Evolutionary conservation across 768 basidiomycete genomes (phyloP).

Genomic region (Kwoniella mangroviensis): DNA sequence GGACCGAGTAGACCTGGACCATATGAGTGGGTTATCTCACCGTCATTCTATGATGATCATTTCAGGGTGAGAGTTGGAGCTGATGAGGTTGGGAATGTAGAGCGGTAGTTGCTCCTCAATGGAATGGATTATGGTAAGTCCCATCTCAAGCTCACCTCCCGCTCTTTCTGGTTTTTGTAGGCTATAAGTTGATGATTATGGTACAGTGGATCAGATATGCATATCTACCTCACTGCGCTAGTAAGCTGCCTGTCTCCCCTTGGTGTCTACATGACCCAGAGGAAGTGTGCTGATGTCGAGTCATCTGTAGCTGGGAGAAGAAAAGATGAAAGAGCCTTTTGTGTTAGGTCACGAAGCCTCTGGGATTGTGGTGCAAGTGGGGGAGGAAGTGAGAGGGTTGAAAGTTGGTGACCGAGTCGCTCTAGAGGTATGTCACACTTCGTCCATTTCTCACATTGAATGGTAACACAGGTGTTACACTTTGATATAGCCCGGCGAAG

Average conservation of each 20-base stretch:
- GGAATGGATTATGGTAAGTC: slow-evolving; percentile 20
- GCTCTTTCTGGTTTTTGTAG: too few species aligned
- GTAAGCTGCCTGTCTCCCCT: slow-evolving; percentile 1
- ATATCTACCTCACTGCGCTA: slow-evolving; percentile 21
- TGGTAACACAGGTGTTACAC: too few species aligned
- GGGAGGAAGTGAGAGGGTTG: slow-evolving; percentile 58
- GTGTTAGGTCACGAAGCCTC: slow-evolving; percentile 33
- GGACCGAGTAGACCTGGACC: slow-evolving; percentile 12
- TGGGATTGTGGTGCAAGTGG: slow-evolving; percentile 31
- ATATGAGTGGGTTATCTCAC: slow-evolving; percentile 6
- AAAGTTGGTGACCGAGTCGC: slow-evolving; percentile 86
- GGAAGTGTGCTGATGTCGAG: neutral
- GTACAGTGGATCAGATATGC: slow-evolving; percentile 40
- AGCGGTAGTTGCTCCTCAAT: slow-evolving; percentile 8
- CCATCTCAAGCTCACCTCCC: too few species aligned
- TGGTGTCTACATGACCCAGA: neutral
- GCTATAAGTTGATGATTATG: too few species aligned
- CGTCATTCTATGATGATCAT: neutral
- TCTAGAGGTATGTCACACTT: slow-evolving; percentile 79
- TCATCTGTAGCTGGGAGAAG: slow-evolving; percentile 19
- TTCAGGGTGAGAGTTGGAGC: neutral
- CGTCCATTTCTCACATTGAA: slow-evolving; percentile 69
- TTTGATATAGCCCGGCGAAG: slow-evolving; percentile 70
- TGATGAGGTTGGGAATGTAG: neutral
- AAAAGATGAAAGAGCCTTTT: slow-evolving; percentile 28